Conservation (phyloP, 257 asterid genomes). For the Cordia subcordata region DNA sequence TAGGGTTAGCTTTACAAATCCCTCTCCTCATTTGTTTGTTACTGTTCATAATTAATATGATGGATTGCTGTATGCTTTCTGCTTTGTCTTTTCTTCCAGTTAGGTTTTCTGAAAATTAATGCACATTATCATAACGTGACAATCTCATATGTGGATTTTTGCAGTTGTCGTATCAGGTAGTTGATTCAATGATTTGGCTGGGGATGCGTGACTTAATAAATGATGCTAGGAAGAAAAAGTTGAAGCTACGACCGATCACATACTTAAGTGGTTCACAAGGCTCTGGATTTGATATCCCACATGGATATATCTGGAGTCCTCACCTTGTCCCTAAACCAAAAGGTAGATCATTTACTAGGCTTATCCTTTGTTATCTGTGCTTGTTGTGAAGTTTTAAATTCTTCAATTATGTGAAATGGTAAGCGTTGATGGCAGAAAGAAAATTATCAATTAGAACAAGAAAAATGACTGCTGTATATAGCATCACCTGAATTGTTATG, state of each 20-base stretch:
- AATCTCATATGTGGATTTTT: constrained; percentile 30
- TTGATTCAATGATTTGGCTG: constrained; percentile 94
- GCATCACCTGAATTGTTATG: too few species aligned
- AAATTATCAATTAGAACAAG: too few species aligned
- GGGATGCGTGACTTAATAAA: constrained; percentile 96
- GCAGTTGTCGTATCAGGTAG: constrained; percentile 98
- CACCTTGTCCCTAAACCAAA: constrained; percentile 98
- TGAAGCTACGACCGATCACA: constrained; percentile 87
- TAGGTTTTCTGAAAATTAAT: not conserved
- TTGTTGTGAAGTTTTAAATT: not conserved
- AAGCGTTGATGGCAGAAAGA: too few species aligned
- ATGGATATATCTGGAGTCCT: constrained; percentile 98
- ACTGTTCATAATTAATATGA: not conserved
- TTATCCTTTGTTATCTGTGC: too few species aligned
- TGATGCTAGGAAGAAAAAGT: constrained; percentile 81
- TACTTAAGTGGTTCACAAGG: constrained; percentile 91
- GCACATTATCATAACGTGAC: constrained; percentile 19
- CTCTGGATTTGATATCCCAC: constrained; percentile 75
- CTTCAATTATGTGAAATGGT: not conserved
- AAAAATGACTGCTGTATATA: too few species aligned
- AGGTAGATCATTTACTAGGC: constrained; percentile 38
- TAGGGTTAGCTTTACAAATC: constrained; percentile 47
- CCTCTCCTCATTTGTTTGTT: constrained; percentile 12
- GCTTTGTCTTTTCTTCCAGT: not conserved
- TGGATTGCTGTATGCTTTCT: constrained; percentile 7